Evolutionary conservation across 371 early-diverging fungal species (phyloP).

Genomic region (Mortierella sp.): DNA sequence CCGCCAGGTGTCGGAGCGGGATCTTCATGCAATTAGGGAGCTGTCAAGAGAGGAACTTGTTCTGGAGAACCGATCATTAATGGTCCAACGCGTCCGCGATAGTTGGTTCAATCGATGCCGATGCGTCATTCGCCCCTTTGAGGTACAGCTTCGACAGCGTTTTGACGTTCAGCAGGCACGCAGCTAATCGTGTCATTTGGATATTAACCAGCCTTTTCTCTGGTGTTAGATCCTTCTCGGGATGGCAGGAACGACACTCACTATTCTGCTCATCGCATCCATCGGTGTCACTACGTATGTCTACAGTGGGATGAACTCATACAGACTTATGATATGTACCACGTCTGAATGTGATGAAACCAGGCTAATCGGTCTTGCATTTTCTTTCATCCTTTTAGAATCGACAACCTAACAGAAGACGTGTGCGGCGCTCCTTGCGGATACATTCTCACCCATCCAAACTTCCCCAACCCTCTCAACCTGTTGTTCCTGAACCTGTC

Average conservation of each 20-base stretch:
- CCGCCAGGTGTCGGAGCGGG: slow-evolving; percentile 40
- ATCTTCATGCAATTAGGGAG: slow-evolving; percentile 33
- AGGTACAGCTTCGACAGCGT: slow-evolving; percentile 2
- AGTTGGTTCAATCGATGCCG: slow-evolving; percentile 42
- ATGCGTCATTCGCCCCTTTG: slow-evolving; percentile 44
- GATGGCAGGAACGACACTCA: slow-evolving; percentile 31
- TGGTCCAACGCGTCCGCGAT: slow-evolving; percentile 41
- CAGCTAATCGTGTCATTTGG: too few relatives aligned
- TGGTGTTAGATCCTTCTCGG: slow-evolving; percentile 33
- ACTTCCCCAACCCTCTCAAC: slow-evolving; percentile 75
- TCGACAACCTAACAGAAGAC: slow-evolving; percentile 69
- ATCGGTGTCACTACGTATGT: slow-evolving; percentile 48
- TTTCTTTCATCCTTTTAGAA: slow-evolving; percentile 18
- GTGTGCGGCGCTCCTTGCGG: slow-evolving; percentile 78
- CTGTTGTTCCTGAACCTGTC: slow-evolving; percentile 68
- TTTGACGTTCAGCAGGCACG: too few relatives aligned
- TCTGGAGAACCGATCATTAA: slow-evolving; percentile 37
- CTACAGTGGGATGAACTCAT: neutral
- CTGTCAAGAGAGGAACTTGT: slow-evolving; percentile 43
- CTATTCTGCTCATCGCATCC: slow-evolving; percentile 36
- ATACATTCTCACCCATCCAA: slow-evolving; percentile 70
- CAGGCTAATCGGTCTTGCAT: neutral
- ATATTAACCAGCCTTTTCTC: neutral
- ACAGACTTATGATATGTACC: neutral
- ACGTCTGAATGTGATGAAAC: neutral